phyloP scores from a whole-genome alignment of 2,329 filamentous ascomycete genomes.

The Aspergillus candidus region DNA sequence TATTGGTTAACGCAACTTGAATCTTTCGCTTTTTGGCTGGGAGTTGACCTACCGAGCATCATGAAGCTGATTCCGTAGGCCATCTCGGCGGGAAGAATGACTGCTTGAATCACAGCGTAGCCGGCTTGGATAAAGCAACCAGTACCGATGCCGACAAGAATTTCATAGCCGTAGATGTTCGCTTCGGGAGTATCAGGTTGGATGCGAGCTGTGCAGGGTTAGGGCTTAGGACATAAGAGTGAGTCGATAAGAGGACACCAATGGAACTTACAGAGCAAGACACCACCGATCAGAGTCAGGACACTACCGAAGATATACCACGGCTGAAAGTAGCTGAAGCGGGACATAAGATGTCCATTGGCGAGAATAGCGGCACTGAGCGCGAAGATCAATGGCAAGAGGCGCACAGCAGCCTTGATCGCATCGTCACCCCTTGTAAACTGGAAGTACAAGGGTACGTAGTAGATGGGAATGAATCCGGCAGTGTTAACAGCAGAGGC shows the following conservation, averaged over 20 bases:
- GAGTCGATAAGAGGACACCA: too few species aligned
- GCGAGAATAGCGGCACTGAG: slow-evolving; percentile 16
- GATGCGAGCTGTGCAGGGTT: neutral
- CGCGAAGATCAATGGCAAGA: slow-evolving; percentile 24
- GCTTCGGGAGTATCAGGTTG: slow-evolving; percentile 8
- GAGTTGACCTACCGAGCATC: slow-evolving; percentile 3
- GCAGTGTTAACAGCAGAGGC: slow-evolving; percentile 19
- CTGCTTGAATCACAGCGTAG: slow-evolving; percentile 4
- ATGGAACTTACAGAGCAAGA: slow-evolving; percentile 10
- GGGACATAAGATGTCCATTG: slow-evolving; percentile 20
- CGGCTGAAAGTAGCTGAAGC: slow-evolving; percentile 20
- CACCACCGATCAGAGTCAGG: slow-evolving; percentile 11
- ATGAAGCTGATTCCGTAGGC: slow-evolving; percentile 5
- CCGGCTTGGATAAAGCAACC: slow-evolving; percentile 5
- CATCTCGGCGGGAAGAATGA: neutral
- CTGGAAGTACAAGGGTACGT: slow-evolving; percentile 51
- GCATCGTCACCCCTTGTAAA: slow-evolving; percentile 42
- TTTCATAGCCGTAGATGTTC: slow-evolving; percentile 24
- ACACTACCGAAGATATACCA: slow-evolving; percentile 24
- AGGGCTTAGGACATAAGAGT: too few species aligned
- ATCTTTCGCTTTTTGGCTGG: too few species aligned
- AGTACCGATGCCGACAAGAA: slow-evolving; percentile 39
- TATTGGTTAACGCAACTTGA: neutral
- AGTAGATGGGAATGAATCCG: slow-evolving; percentile 42
- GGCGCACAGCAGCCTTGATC: slow-evolving; percentile 23